Evolutionary conservation across 129 eudicot genomes (phyloP).

Genomic region (Ambrosia trifida): DNA sequence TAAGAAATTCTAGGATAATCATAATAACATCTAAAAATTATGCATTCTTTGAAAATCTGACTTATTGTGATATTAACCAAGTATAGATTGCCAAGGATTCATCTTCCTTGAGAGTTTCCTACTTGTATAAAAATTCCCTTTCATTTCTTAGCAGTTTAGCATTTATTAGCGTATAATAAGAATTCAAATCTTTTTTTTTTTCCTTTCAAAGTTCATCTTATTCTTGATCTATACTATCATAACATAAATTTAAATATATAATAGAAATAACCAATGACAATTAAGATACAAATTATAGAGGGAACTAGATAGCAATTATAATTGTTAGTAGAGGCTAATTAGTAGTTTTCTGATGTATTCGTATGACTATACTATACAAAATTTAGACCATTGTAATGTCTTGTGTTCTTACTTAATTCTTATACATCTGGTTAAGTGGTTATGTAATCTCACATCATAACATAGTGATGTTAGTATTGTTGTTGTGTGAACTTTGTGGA

Average conservation of each 20-base stretch:
- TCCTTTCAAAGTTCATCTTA: background rate
- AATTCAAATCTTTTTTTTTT: background rate
- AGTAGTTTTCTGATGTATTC: background rate
- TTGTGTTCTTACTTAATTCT: no score
- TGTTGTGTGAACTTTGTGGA: background rate
- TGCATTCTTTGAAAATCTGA: background rate
- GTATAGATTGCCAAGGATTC: background rate
- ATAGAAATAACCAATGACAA: background rate
- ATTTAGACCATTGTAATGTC: background rate
- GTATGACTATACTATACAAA: background rate
- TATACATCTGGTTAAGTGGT: background rate
- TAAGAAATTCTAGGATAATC: background rate
- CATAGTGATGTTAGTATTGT: slow-evolving; percentile 4
- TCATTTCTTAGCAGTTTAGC: background rate
- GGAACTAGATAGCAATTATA: background rate
- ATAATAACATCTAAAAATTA: background rate
- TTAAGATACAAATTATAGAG: background rate
- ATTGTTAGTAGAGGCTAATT: background rate
- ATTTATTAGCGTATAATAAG: background rate
- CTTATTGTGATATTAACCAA: background rate
- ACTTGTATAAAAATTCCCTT: background rate
- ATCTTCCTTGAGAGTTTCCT: background rate
- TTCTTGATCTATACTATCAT: background rate
- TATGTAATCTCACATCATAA: background rate
- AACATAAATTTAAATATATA: background rate